Base-by-base conservation (phyloP, 1,284 basidiomycete genomes). In the Fomitiporia mediterranea region DNA sequence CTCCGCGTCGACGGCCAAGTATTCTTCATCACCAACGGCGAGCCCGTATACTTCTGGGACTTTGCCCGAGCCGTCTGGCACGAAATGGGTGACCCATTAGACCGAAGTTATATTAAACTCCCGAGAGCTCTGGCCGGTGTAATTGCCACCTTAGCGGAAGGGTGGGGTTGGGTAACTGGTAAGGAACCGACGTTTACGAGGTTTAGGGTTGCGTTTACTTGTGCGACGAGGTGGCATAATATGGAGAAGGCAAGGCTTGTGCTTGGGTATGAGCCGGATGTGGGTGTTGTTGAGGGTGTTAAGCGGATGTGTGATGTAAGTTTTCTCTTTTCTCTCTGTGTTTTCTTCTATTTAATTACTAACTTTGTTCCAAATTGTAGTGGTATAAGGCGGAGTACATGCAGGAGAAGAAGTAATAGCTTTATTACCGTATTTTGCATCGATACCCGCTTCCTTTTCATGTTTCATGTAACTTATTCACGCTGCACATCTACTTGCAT, bases 1-100 rank as follows among this genome's bases (percentile, higher is more conserved):
- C 75, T 94, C 13, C 78, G 84, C 60, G 90, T 98, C 35, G 94
- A 93, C 2, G 97, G 97, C 0, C 90, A 98, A 69, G 91, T 79
- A 0, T 99, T 97, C 77, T 97, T 96, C 77, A 93, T 99, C 72
- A 97, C 95, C 59, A 98, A 98, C 68, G 94, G 95, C 61, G 95
- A 98, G 69, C 96, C 95, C 1, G 80, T 90, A 57, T 91, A 91
- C 67, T 98, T 98, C 75, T 99, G 96, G 96, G 95, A 98, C 73
- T 89, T 97, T 68, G 80, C 88, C 23, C 82, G 94, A 7, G 73
- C 83, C 2, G 73, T 98, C n/a, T 99, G 94, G 94, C 77, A 81
- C 43, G 81, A 82, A 50, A 80, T 94, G 55, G 89, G 91, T 69
- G 74, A 77, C 28, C 74, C 79, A 25, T 64, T 72, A 7, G 68